Evolutionary conservation across 495 filamentous ascomycete genomes (phyloP).

Genomic region (Pyrenula aspistea): DNA sequence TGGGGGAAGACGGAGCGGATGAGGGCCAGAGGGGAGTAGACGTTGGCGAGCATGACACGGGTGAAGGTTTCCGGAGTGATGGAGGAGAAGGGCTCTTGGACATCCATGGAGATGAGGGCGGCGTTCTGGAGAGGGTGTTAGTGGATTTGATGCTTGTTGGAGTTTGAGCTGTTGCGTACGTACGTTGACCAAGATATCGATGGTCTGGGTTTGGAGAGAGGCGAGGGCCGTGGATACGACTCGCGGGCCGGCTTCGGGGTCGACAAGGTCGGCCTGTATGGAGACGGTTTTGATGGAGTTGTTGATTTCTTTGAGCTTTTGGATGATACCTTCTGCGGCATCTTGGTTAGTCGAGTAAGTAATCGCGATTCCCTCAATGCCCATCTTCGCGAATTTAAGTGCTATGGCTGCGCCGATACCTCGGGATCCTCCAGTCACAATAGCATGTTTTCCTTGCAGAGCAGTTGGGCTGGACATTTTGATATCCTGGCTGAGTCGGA

Average conservation of each 20-base stretch:
- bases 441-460: conserved; percentile 4
- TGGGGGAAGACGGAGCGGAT: conserved; percentile 27
- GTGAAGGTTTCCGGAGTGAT: not conserved
- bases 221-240: conserved; percentile 8
- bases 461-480: not conserved
- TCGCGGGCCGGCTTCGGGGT: conserved; percentile 1
- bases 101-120: conserved; percentile 5
- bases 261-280: conserved; percentile 11
- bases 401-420: conserved; percentile 21
- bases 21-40: conserved; percentile 23
- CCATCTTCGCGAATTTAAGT: conserved; percentile 11
- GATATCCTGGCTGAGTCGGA: too few relatives aligned
- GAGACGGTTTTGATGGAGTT: conserved; percentile 2
- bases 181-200: conserved; percentile 16
- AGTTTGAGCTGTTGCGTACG: conserved; percentile 12
- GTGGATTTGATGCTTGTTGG: too few relatives aligned
- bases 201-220: conserved; percentile 9
- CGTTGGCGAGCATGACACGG: conserved; percentile 9
- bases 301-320: not conserved
- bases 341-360: not conserved
- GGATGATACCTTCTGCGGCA: not conserved
- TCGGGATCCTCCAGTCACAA: conserved; percentile 17
- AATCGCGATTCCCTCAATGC: not conserved
- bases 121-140: too few relatives aligned
- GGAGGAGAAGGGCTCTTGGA: conserved; percentile 1